phyloP scores from a whole-genome alignment of 345 rosid species.

The Heritiera fomes region DNA sequence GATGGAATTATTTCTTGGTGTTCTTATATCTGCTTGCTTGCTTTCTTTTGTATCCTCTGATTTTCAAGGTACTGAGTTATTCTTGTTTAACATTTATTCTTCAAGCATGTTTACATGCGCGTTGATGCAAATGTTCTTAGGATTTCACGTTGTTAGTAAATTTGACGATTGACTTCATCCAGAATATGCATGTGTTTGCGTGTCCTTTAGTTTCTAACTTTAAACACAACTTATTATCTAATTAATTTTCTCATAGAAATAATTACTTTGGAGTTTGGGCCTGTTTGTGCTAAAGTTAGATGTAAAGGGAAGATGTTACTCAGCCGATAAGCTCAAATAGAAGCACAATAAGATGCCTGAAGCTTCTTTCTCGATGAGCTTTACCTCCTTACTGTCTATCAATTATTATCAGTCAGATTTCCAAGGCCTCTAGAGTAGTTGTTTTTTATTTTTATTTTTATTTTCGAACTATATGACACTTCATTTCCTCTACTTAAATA shows the following conservation, averaged over 20 bases:
- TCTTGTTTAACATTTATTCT: background rate
- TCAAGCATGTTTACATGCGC: constrained; percentile 1
- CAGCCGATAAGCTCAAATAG: background rate
- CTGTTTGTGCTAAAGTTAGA: background rate
- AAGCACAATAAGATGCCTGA: constrained; percentile 1
- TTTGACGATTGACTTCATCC: background rate
- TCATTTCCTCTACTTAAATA: background rate
- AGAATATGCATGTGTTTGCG: background rate
- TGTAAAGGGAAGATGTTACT: background rate
- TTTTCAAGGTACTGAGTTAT: constrained; percentile 65
- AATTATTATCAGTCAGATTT: background rate
- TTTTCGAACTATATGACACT: background rate
- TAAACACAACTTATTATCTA: constrained; percentile 1
- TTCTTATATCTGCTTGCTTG: constrained; percentile 49
- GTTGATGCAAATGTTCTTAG: background rate
- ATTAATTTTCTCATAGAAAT: background rate
- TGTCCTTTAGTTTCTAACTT: background rate
- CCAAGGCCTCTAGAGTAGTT: background rate
- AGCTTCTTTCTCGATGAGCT: background rate
- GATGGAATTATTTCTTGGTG: constrained; percentile 58
- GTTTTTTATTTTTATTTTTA: background rate
- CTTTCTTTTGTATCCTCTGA: constrained; percentile 56
- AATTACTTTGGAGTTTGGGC: background rate
- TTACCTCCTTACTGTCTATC: background rate
- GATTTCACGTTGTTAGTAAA: background rate